Base-by-base conservation (phyloP, 257 asterid species). In the Galeopsis tetrahit region DNA sequence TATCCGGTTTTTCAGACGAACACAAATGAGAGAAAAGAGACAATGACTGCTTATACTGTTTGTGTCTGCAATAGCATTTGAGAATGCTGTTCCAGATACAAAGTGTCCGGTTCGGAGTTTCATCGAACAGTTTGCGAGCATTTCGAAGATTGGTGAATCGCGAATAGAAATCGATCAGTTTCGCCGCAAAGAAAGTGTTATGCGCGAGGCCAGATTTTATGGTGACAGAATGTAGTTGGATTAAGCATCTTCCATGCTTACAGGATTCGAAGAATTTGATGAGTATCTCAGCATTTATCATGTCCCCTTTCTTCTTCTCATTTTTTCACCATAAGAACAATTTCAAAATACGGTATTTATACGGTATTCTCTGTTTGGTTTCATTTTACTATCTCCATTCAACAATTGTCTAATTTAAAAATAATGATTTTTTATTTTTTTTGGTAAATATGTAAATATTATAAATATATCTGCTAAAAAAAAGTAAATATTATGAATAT, bases 111-210 rank as follows among this genome's bases (percentile, higher is more conserved):
- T 71, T 68, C 59, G 92, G 88, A 79, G 69, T 89, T 87, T 89
- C 98, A 17, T 88, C 96, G 79, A 93, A 85, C 90, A 93, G 70
- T 28, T 91, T 85, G 77, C 85, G 84, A 2, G 77, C 78, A 10
- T 78, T 69, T 28, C 55, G 49, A 9, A 53, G 10, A 1, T 73
- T 62, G 10, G 76, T 33, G 53, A 79, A 71, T 10, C 77, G 68
- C 1, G 74, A 35, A 6, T 78, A 83, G 0, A 75, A 31, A 52
- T 75, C 46, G 44, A 72, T 66, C 46, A 86, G 79, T 53, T 76
- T 81, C 6, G 79, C 78, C 2, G 84, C 84, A 17, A 81, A 77
- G 42, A 66, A n/a, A 33, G 55, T 7, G 63, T 79, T 71, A 7
- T 67, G 68, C 40, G 58, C 53, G 38, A 81, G 60, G 1, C 85